Evolutionary conservation across 2,329 filamentous ascomycete species (phyloP), one percentile per base, ranked within the genome.

Genomic region (Spiromastix sp.): DNA sequence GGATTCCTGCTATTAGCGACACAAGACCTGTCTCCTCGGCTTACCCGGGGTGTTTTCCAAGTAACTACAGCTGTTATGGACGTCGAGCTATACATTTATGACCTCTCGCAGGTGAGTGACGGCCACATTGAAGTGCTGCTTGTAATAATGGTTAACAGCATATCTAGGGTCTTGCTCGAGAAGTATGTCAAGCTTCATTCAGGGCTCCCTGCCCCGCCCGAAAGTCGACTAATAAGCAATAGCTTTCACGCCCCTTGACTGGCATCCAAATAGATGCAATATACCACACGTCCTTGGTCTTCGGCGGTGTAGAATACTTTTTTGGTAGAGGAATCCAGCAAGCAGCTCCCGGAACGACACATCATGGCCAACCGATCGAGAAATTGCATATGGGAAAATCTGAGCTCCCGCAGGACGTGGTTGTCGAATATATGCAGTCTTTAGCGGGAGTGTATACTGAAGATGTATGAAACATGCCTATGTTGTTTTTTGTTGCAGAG

Each of bases 231-330:
- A 39, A 50, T 38, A 11, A 18, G 36, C 11, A 19, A 4, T 46
- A 73, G 61, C 72, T 77, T 55, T 77, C 72, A 9, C 56, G 54
- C 32, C 62, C 71, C 31, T 64, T 82, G 30, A 70, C 80, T 4
- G 79, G 79, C 2, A 72, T 70, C 1, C 76, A 81, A 34, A 84
- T 95, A 32, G 89, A 96, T 57, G 91, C 91, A 36, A 77, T 98
- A 35, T 96, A 96, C 48, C 91, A 98, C 57, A 96, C 91, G 0
- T 85, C 87, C 0, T 78, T 98, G 36, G 80, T 94, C 27, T 68
- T 96, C 25, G 74, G 78, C 34, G 79, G 79, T n/a, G 72, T 81
- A 33, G 91, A 98, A 60, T 95, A 93, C 57, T 77, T 89, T 49
- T 96, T 87, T 48, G 89, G 93, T 41, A 79, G 83, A 37, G 85